A percentile compares a stretch with the other conserved stretches of the same genome.
Conservation (phyloP, 768 basidiomycete species). For the Trametes meyenii region DNA sequence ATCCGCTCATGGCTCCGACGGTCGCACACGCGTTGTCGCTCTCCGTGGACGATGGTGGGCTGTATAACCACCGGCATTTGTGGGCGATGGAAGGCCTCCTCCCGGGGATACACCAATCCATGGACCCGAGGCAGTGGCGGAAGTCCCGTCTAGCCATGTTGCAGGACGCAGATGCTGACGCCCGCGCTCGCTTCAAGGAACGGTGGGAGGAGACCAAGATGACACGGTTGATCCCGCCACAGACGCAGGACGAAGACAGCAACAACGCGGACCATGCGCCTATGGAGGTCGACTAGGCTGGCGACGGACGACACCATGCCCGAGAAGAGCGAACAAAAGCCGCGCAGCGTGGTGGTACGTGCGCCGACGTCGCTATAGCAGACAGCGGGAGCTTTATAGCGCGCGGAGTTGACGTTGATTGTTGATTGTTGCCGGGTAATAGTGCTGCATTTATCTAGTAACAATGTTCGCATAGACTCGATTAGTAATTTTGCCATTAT, state of each 20-base stretch:
- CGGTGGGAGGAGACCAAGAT: constrained; percentile 28
- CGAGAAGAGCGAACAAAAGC: constrained; percentile 8
- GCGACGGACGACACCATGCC: background rate
- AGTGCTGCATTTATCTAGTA: background rate
- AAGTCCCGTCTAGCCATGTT: constrained; percentile 57
- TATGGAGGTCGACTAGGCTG: constrained; percentile 18
- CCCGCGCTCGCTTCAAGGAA: constrained; percentile 27
- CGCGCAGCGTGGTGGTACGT: background rate
- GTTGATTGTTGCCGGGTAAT: constrained; percentile 13
- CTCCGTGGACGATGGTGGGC: constrained; percentile 34
- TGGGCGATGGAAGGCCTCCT: constrained; percentile 75
- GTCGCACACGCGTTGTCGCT: constrained; percentile 44
- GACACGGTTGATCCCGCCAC: constrained; percentile 8
- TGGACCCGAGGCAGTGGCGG: constrained; percentile 68
- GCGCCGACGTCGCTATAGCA: background rate
- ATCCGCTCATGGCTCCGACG: constrained; percentile 55
- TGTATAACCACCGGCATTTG: constrained; percentile 52
- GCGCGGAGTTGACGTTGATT: background rate
- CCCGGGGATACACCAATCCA: constrained; percentile 66
- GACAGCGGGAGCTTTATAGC: background rate
- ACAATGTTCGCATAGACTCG: background rate
- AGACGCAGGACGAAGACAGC: background rate
- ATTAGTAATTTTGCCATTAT: constrained; percentile 3
- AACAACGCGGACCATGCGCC: background rate
- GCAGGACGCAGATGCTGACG: constrained; percentile 56